phyloP scores from a whole-genome alignment of 495 filamentous ascomycete genomes.

The Talaromyces adpressus region DNA sequence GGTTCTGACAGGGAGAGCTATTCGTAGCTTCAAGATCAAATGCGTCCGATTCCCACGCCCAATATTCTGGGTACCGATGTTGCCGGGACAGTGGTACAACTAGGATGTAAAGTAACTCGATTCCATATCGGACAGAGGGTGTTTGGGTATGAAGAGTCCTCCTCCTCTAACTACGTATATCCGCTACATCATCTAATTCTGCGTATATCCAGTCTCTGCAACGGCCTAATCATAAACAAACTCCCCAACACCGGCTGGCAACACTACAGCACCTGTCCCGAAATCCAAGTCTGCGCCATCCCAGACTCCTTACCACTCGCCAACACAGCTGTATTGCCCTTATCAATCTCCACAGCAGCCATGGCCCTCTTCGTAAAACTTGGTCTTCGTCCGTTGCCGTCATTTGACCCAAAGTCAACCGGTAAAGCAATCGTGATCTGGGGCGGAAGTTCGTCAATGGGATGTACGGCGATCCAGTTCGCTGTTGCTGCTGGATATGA shows the following conservation, averaged over 20 bases:
- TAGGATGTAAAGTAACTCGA: slow-evolving; percentile 33
- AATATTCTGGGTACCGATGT: slow-evolving; percentile 46
- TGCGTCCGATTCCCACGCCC: slow-evolving; percentile 16
- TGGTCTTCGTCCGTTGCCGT: slow-evolving; percentile 23
- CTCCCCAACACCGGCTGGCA: slow-evolving; percentile 22
- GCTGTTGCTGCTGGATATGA: slow-evolving; percentile 49
- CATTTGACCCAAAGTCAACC: slow-evolving; percentile 17
- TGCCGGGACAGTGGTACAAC: slow-evolving; percentile 41
- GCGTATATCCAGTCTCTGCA: slow-evolving; percentile 4
- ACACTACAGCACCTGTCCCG: slow-evolving; percentile 20
- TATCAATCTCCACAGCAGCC: slow-evolving; percentile 13
- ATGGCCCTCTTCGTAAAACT: slow-evolving; percentile 26
- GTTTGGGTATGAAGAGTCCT: slow-evolving; percentile 15
- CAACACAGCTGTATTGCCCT: slow-evolving; percentile 29
- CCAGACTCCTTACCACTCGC: slow-evolving; percentile 39
- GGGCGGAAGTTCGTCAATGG: slow-evolving; percentile 53
- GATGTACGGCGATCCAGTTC: slow-evolving; percentile 55
- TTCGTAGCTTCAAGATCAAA: neutral
- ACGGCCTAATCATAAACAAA: slow-evolving; percentile 15
- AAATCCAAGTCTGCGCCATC: slow-evolving; percentile 31
- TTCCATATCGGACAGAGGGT: slow-evolving; percentile 30
- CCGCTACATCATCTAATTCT: no score
- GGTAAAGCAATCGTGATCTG: slow-evolving; percentile 47
- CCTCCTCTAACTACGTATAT: neutral
- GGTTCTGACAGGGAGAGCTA: no score